Evolutionary conservation across 495 filamentous ascomycete species (phyloP).

Genomic region (Lepraria neglecta): DNA sequence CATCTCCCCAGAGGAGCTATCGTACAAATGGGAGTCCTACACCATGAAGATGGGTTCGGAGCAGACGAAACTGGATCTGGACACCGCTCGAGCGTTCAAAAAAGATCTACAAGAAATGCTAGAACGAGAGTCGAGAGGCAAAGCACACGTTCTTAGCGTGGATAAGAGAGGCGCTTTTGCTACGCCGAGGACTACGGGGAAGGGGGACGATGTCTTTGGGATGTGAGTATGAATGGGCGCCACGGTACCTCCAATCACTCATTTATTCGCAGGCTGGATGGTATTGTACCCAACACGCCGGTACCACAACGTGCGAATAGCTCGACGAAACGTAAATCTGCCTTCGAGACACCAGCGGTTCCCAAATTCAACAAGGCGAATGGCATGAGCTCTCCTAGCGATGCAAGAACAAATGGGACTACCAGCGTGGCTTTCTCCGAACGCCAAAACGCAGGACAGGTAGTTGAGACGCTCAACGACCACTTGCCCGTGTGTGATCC

Average conservation of each 20-base stretch:
- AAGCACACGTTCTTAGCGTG: constrained; percentile 50
- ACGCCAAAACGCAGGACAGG: constrained; percentile 69
- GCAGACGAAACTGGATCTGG: constrained; percentile 61
- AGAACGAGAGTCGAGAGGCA: constrained; percentile 62
- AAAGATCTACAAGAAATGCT: constrained; percentile 77
- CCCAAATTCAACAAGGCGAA: constrained; percentile 47
- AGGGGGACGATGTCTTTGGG: constrained; percentile 66
- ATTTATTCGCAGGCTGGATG: constrained; percentile 57
- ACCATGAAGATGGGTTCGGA: constrained; percentile 82
- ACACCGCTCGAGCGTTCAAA: constrained; percentile 69
- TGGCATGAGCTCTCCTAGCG: constrained; percentile 38
- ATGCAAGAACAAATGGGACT: constrained; percentile 22
- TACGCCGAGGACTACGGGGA: constrained; percentile 58
- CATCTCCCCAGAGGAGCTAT: constrained; percentile 72
- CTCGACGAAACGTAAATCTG: constrained; percentile 50
- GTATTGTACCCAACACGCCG: constrained; percentile 69
- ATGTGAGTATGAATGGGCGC: constrained; percentile 51
- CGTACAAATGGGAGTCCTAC: constrained; percentile 97
- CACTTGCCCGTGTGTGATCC: constrained; percentile 63
- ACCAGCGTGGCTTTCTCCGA: constrained; percentile 59
- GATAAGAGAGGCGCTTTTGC: constrained; percentile 56
- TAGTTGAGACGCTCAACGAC: constrained; percentile 72
- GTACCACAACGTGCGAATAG: constrained; percentile 46
- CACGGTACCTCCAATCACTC: constrained; percentile 15
- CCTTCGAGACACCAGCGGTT: constrained; percentile 51